Evolutionary conservation across 768 basidiomycete genomes (phyloP), one percentile per base, ranked within the genome.

Genomic region (Leccinum barrowsii): DNA sequence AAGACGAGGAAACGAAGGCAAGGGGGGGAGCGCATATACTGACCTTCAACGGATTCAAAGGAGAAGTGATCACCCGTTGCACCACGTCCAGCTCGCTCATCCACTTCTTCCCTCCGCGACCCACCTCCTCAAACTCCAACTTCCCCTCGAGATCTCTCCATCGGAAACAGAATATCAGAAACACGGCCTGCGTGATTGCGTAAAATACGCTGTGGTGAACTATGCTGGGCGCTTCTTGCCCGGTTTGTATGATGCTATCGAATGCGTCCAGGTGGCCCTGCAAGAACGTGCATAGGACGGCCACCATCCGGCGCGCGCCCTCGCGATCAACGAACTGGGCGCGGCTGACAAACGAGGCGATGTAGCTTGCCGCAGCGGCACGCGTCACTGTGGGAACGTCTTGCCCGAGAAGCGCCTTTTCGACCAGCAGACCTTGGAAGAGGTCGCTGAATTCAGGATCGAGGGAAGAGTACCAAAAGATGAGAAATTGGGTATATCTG

Each of bases 131-230:
- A n/a, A 76, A 76, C 21, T 81, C 82, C 52, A 85, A 83, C 7
- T 11, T 44, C 42, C 34, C 34, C 44, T 84, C 71, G 35, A 98
- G 75, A 63, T 98, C 97, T 59, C 92, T 77, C 96, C 96, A 98
- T 11, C 97, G 80, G 75, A 98, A 99, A 73, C 97, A 98, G 73
- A 99, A 99, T 62, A 99, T 93, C 62, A 98, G 81, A 70, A 99
- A 95, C 10, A 94, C 84, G 0, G 95, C 88, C 68, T 98, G 97
- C 0, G 86, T 76, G 32, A 96, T 89, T 2, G 95, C 94, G 70
- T 98, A 98, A 70, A 98, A 98, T 19, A 96, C 82, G 26, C 82
- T 83, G 64, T 89, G 76, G n/a, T 79, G 76, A 5, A 73, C 69
- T 50, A 75, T 73, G 37, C 66, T 67, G 2, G 69, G 67, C 50